These are phyloP conservation scores for Gentiana straminea DNA, from an alignment of 257 asterid genomes.

Conservation along the genomic window DNA sequence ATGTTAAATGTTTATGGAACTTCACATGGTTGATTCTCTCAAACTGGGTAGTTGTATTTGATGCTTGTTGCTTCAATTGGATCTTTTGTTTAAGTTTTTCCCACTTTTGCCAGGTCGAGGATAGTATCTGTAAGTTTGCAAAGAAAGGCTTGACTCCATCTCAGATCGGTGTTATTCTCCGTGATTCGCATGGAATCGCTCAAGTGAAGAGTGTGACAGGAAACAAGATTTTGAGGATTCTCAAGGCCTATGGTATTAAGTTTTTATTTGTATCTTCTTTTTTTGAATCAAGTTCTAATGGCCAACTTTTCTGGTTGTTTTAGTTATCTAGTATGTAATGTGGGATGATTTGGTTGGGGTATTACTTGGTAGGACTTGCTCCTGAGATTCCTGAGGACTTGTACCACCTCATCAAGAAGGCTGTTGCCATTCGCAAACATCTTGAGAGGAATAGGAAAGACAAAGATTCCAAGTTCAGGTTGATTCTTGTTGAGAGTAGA, in stretches of 20 bases:
- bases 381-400: constrained; percentile 33
- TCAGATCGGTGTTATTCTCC: constrained; percentile 34
- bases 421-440: constrained; percentile 34
- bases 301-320: background rate
- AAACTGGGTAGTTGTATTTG: no score
- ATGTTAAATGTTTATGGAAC: no score
- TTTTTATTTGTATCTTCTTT: background rate
- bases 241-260: constrained; percentile 26
- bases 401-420: constrained; percentile 33
- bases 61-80: no score
- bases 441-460: constrained; percentile 33
- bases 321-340: background rate
- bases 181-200: constrained; percentile 39
- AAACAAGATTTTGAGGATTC: constrained; percentile 26
- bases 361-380: constrained; percentile 19
- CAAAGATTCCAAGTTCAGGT: constrained; percentile 30
- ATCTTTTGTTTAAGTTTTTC: no score
- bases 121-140: constrained; percentile 33
- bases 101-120: constrained; percentile 19
- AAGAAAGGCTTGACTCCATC: constrained; percentile 32
- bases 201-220: constrained; percentile 36
- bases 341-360: background rate
- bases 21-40: no score
- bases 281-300: background rate
- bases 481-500: constrained; percentile 39